phyloP scores from a whole-genome alignment of 805 yeast species.

The Grigorovia transvaalensis region DNA sequence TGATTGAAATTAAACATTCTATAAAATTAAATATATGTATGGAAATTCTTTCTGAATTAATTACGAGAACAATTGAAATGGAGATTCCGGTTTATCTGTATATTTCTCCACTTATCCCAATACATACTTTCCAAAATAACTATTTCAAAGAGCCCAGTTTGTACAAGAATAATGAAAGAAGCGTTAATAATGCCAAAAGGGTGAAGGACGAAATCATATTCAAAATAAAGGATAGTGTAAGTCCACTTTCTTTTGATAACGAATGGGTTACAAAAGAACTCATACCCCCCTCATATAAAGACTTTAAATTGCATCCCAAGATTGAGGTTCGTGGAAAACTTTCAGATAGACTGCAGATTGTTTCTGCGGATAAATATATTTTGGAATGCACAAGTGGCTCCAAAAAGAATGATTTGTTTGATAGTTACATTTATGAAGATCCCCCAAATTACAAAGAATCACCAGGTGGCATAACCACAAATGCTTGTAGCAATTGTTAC shows the following conservation, averaged over 20 bases:
- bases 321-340: neutral
- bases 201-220: neutral
- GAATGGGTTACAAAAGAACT: neutral
- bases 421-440: neutral
- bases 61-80: conserved; percentile 74
- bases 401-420: neutral
- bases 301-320: neutral
- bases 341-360: neutral
- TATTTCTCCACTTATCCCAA: conserved; percentile 73
- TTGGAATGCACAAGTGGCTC: neutral
- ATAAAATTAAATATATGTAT: conserved; percentile 55
- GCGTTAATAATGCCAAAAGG: neutral
- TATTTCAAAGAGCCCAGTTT: conserved; percentile 2
- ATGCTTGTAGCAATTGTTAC: neutral
- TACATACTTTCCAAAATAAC: conserved; percentile 27
- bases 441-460: neutral
- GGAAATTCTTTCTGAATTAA: neutral
- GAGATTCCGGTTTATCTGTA: conserved; percentile 72
- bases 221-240: neutral
- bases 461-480: neutral
- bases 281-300: neutral
- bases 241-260: neutral
- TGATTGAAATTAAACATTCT: conserved; percentile 80
- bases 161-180: neutral
- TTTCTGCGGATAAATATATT: neutral